phyloP scores from a whole-genome alignment of 2,329 filamentous ascomycete species.

The Phyllachora maydis region DNA sequence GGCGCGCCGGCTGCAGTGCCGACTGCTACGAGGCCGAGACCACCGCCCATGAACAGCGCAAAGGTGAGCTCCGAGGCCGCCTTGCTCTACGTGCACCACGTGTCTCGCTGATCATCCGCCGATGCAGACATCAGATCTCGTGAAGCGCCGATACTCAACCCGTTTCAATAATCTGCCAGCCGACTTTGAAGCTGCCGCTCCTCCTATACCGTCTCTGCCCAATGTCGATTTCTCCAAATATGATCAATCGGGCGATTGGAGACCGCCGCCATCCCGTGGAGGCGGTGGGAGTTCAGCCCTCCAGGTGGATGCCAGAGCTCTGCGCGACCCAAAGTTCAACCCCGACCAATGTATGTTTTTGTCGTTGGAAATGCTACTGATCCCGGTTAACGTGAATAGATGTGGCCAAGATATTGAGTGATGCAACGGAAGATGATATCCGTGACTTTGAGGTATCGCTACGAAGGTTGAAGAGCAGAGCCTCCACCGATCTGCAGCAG shows the following conservation, averaged over 20 bases:
- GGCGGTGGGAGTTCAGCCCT: conserved; percentile 18
- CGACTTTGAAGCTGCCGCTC: conserved; percentile 46
- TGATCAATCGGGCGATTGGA: conserved; percentile 20
- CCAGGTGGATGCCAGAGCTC: conserved; percentile 51
- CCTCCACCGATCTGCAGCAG: conserved; percentile 70
- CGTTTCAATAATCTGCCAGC: conserved; percentile 63
- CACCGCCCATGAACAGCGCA: conserved; percentile 26
- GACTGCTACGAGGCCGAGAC: conserved; percentile 11
- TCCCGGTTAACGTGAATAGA: too few species aligned
- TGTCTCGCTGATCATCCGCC: too few species aligned
- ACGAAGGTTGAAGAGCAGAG: conserved; percentile 56
- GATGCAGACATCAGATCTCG: conserved; percentile 55
- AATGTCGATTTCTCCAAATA: conserved; percentile 35
- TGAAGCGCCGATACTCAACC: conserved; percentile 87
- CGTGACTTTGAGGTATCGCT: conserved; percentile 60
- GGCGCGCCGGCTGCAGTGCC: conserved; percentile 1
- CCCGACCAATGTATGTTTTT: conserved; percentile 77
- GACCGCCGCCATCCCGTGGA: conserved; percentile 30
- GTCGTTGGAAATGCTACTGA: too few species aligned
- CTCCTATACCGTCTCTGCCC: conserved; percentile 51
- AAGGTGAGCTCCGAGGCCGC: too few species aligned
- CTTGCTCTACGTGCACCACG: too few species aligned
- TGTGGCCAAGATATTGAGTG: conserved; percentile 51
- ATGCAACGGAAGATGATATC: conserved; percentile 77
- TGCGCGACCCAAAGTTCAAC: conserved; percentile 60